These are phyloP conservation scores for Suhomyces faveliae DNA, from an alignment of 805 yeast genomes.

Conservation along the genomic window DNA sequence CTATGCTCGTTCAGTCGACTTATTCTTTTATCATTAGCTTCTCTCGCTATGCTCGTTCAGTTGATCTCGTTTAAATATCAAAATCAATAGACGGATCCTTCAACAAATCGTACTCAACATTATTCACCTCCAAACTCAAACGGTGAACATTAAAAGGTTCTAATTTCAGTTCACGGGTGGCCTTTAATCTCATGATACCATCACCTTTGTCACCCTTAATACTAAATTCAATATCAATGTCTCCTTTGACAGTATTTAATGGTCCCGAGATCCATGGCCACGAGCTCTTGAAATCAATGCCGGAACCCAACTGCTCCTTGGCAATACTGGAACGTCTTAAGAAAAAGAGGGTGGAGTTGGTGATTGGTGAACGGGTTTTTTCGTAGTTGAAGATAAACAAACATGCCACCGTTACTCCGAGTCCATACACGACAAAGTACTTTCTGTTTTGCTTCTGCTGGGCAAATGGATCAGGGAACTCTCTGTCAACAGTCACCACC, in stretches of 20 bases:
- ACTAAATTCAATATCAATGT: conserved; percentile 67
- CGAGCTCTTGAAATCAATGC: conserved; percentile 68
- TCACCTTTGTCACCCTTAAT: conserved; percentile 64
- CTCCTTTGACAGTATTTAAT: conserved; percentile 79
- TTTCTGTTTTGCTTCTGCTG: conserved; percentile 50
- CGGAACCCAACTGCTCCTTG: conserved; percentile 63
- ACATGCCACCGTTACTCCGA: conserved; percentile 40
- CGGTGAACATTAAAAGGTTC: conserved; percentile 43
- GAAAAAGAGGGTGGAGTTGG: conserved; percentile 81
- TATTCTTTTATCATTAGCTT: neutral
- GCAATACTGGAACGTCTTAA: conserved; percentile 73
- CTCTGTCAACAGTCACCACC: conserved; percentile 62
- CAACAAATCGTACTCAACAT: conserved; percentile 24
- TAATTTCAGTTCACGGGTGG: conserved; percentile 61
- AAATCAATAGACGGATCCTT: conserved; percentile 29
- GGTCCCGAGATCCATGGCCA: conserved; percentile 91
- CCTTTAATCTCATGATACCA: conserved; percentile 62
- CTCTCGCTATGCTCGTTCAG: neutral
- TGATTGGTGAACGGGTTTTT: conserved; percentile 84
- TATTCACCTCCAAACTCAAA: conserved; percentile 26
- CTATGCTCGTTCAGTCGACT: neutral
- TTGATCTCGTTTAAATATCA: conserved; percentile 18
- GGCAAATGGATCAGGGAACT: conserved; percentile 77
- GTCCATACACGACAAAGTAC: conserved; percentile 48
- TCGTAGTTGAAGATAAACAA: conserved; percentile 85